Base-by-base conservation (phyloP, 495 filamentous ascomycete species). In the Penicillium coffeae region DNA sequence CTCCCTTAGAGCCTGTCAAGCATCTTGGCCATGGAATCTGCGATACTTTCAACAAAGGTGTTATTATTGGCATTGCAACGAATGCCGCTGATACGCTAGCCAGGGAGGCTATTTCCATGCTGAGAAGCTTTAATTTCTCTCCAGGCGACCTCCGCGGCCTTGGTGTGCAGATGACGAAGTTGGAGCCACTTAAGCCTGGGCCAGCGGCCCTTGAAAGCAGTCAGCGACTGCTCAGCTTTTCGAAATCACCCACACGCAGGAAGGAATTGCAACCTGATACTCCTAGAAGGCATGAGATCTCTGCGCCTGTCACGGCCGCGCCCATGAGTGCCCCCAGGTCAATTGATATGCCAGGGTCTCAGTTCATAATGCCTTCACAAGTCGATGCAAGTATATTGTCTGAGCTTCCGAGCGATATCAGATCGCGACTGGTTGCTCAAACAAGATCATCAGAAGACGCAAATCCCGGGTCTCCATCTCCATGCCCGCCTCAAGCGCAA, bases 21-120 rank as follows among this genome's bases (percentile, higher is more conserved):
- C 89, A 96, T 71, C 77, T 98, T 2, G 93, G 93, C 0, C 91
- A 96, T 66, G 93, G 93, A 0, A 91, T 93, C 72, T 96, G 92
- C 59, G 94, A 97, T 60, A 86, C 80, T 0, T 91, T 87, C 70
- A 95, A 88, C 67, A 96, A 91, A 62, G 95, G 90, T 48, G 66
- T 86, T 3, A 67, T 78, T 4, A 83, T 98, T 38, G 89, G 90
- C 1, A 82, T 93, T 14, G 79, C 91, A 15, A 95, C 93, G 0
- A 87, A 90, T 60, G 76, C 78, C 35, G 66, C 77, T 15, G 82
- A 86, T 16, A 58, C 82, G 12, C 74, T 97, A 36, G 82, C 79
- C 1, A 89, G 85, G 60, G 89, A 96, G 58, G 85, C 89, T 0
- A 73, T 96, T 14, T 82, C 85, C 0, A 89, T 97, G 57, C 68